phyloP scores from a whole-genome alignment of 2,329 filamentous ascomycete genomes.

The Teratosphaeria destructans region DNA sequence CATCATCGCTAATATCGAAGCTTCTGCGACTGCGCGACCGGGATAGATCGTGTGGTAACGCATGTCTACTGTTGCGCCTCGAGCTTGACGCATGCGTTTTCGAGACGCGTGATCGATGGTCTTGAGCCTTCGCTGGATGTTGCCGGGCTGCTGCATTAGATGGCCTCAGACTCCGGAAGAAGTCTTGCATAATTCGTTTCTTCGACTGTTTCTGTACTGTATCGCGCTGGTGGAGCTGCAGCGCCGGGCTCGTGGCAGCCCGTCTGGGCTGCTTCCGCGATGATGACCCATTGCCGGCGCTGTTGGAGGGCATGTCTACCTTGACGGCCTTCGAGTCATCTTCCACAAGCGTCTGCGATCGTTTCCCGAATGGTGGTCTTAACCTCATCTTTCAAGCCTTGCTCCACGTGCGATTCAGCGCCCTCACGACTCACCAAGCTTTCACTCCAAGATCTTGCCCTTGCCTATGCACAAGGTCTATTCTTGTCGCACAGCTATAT shows the following conservation, averaged over 20 bases:
- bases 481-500: not conserved
- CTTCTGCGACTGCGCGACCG: not conserved
- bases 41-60: conserved; percentile 2
- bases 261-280: not conserved
- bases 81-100: conserved; percentile 1
- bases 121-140: not conserved
- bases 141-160: not conserved
- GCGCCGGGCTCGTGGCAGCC: not conserved
- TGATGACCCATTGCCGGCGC: not conserved
- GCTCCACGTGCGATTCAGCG: not conserved
- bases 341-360: not conserved
- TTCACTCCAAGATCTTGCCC: not conserved
- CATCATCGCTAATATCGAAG: conserved; percentile 14
- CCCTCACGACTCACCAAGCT: not conserved
- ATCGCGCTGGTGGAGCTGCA: not conserved
- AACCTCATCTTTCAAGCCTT: not conserved
- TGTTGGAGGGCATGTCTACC: not conserved
- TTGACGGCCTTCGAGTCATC: not conserved
- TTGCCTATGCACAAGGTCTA: not conserved
- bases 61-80: conserved; percentile 6
- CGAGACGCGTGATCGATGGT: not conserved
- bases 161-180: conserved; percentile 4
- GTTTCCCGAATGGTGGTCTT: not conserved
- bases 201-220: not conserved
- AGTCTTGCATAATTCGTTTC: conserved; percentile 5